Evolutionary conservation across 495 filamentous ascomycete species (phyloP).

Genomic region (Peziza echinospora): DNA sequence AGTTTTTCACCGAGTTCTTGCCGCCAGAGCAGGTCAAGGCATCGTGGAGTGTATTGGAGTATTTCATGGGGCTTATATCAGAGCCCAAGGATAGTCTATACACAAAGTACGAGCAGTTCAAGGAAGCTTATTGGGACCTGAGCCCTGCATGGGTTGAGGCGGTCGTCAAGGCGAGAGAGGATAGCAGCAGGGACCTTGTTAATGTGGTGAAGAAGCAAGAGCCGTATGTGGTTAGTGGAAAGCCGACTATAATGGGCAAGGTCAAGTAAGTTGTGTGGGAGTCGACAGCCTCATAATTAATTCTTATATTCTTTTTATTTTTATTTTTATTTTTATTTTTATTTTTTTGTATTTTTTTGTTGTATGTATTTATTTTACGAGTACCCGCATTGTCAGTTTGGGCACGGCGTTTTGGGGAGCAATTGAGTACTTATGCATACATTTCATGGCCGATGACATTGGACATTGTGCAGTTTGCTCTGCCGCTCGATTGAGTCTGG

Average conservation of each 20-base stretch:
- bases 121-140: slow-evolving; percentile 76
- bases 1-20: slow-evolving; percentile 17
- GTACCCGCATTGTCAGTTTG: too few relatives aligned
- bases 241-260: not conserved
- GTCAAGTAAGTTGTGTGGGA: not conserved
- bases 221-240: not conserved
- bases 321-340: too few relatives aligned
- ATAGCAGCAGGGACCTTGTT: slow-evolving; percentile 20
- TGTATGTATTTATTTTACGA: too few relatives aligned
- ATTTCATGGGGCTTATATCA: slow-evolving; percentile 51
- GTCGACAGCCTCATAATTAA: too few relatives aligned
- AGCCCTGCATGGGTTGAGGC: slow-evolving; percentile 93
- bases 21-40: slow-evolving; percentile 41
- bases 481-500: too few relatives aligned
- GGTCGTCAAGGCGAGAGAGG: slow-evolving; percentile 65
- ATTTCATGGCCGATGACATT: too few relatives aligned
- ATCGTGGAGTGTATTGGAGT: slow-evolving; percentile 77
- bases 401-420: too few relatives aligned
- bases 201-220: not conserved
- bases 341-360: too few relatives aligned
- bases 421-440: too few relatives aligned
- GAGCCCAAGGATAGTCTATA: slow-evolving; percentile 48
- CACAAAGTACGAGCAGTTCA: slow-evolving; percentile 61
- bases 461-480: too few relatives aligned
- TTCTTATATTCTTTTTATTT: not conserved